Evolutionary conservation across 352 stramenopile genomes (phyloP).

Genomic region (Pythium graminicola): DNA sequence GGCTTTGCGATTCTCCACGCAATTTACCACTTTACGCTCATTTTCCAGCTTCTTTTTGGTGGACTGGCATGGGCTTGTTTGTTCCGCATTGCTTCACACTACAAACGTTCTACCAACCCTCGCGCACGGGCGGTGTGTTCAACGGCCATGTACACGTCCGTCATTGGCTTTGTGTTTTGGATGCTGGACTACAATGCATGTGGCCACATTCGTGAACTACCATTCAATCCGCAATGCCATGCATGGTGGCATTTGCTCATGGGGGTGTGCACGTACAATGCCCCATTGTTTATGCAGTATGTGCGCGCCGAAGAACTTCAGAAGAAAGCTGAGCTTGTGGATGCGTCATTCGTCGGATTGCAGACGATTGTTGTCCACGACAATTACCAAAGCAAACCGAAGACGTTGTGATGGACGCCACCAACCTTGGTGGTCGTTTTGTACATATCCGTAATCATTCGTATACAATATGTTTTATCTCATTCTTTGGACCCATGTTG

Average conservation of each 20-base stretch:
- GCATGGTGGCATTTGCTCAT: constrained; percentile 84
- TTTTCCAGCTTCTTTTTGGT: constrained; percentile 71
- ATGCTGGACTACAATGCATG: constrained; percentile 74
- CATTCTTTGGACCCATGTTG: too few species aligned
- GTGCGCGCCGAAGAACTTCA: constrained; percentile 65
- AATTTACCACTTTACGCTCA: constrained; percentile 65
- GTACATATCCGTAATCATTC: too few species aligned
- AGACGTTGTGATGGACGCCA: constrained; percentile 6
- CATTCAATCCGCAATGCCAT: constrained; percentile 66
- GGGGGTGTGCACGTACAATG: constrained; percentile 66
- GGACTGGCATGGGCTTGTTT: constrained; percentile 37
- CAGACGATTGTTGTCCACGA: constrained; percentile 37
- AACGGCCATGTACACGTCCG: constrained; percentile 47
- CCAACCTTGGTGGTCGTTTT: too few species aligned
- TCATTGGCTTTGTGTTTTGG: constrained; percentile 62
- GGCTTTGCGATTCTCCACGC: constrained; percentile 62
- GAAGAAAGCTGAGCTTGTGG: constrained; percentile 38
- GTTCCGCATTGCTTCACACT: constrained; percentile 45
- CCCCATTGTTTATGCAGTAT: constrained; percentile 81
- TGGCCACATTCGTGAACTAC: constrained; percentile 38
- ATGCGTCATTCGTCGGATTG: constrained; percentile 13
- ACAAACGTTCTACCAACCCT: constrained; percentile 38
- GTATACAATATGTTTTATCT: too few species aligned
- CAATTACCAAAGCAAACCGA: constrained; percentile 9
- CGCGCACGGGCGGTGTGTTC: constrained; percentile 41